Evolutionary conservation across 192 early-diverging fungal genomes (phyloP), one percentile per base, ranked within the genome.

Genomic region (Coemansia sp.): DNA sequence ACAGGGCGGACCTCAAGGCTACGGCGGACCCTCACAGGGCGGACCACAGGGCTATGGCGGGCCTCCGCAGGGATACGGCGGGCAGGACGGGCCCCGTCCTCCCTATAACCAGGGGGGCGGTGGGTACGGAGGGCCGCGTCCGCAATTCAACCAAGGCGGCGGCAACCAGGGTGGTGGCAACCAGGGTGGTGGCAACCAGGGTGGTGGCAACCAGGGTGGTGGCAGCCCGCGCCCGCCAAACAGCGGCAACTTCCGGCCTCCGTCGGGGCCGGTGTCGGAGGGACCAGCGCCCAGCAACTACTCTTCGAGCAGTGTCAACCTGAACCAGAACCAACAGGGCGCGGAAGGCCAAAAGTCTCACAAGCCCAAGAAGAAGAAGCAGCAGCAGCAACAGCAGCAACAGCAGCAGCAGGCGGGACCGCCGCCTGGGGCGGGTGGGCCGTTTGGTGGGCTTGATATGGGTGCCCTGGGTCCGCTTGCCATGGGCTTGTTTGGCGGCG

Each of bases 371-470:
- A 18, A 38, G 38, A 7, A 40, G 22, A 20, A 39, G 20, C 12
- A 17, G 12, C 34, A 35, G 10, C 26, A 21, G 28, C 39, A 37
- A 46, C 36, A n/a, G 8, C 31, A 16, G 25, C 20, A 11, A 10
- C 45, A 42, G 22, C 30, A 39, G n/a, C 38, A 40, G 37, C 45
- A 47, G 23, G 14, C 35, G 16, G 39, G 39, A 19, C 48, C 32
- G 8, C 38, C 23, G 8, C 44, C 34, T 2, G 47, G 51, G 3
- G 54, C 38, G 14, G 57, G 47, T 26, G 48, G 54, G 38, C 40
- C 58, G 12, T 38, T 54, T 10, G 66, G 56, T 13, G 68, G 68
- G 4, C 62, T 72, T 26, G 53, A 72, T 41, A 25, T 72, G 17
- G 68, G 48, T 14, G 42, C 68, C 0, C 53, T 72, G n/a, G 61